These are phyloP conservation scores for Mentha longifolia DNA, from an alignment of 257 asterid genomes.

Conservation along the genomic window DNA sequence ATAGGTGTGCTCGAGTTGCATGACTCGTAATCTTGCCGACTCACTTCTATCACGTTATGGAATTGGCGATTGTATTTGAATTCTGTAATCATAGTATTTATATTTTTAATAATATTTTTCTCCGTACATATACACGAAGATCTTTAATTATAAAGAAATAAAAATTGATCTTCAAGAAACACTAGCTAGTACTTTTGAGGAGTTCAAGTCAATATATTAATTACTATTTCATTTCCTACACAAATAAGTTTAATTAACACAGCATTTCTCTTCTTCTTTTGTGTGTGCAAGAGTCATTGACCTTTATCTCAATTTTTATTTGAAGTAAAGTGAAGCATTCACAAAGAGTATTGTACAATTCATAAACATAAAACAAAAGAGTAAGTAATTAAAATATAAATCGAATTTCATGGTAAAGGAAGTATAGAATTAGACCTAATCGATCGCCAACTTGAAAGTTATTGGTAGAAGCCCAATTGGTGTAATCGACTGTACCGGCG, in stretches of 20 bases:
- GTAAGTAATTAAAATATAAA: too few relatives aligned
- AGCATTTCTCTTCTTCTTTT: too few relatives aligned
- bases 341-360: background rate
- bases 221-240: too few relatives aligned
- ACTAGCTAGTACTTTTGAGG: too few relatives aligned
- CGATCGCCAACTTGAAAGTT: conserved; percentile 33
- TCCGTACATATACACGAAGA: too few relatives aligned
- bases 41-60: conserved; percentile 41
- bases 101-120: too few relatives aligned
- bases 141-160: too few relatives aligned
- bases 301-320: background rate
- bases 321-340: background rate
- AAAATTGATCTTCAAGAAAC: background rate
- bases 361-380: too few relatives aligned
- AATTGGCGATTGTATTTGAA: conserved; percentile 34
- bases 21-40: conserved; percentile 27
- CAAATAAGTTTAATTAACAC: too few relatives aligned
- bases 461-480: conserved; percentile 29
- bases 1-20: conserved; percentile 41
- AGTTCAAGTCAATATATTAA: too few relatives aligned
- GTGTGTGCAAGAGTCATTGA: too few relatives aligned
- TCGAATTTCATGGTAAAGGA: too few relatives aligned
- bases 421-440: conserved; percentile 28
- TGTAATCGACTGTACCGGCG: conserved; percentile 33
- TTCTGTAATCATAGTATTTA: conserved; percentile 25